Evolutionary conservation across 164 flowering plant species (phyloP).

Genomic region (Magnolia officinalis): DNA sequence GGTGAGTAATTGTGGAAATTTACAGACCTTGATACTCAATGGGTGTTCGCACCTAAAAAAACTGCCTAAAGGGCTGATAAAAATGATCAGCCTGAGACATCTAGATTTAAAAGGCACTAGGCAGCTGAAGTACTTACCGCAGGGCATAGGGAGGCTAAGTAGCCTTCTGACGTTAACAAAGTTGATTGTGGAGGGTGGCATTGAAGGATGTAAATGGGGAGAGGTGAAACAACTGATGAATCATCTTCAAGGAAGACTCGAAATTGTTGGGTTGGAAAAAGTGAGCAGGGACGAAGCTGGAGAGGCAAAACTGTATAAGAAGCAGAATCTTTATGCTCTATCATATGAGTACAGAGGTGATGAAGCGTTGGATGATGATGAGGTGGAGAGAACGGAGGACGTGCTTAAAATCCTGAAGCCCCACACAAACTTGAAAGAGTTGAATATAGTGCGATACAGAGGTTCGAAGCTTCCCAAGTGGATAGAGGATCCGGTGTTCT

Average conservation of each 20-base stretch:
- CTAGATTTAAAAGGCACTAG: not conserved
- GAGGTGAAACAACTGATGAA: constrained; percentile 7
- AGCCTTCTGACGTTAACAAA: not conserved
- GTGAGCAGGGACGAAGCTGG: not conserved
- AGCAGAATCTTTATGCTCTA: not conserved
- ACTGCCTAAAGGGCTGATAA: constrained; percentile 6
- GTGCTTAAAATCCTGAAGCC: not conserved
- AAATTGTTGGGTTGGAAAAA: not conserved
- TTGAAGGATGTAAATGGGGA: constrained; percentile 1
- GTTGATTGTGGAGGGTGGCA: constrained; percentile 2
- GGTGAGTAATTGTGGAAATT: not conserved
- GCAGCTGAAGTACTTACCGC: not conserved
- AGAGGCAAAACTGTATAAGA: not conserved
- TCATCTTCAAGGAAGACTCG: not conserved
- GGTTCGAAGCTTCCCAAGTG: not conserved
- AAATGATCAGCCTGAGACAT: constrained; percentile 9
- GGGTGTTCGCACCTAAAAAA: not conserved
- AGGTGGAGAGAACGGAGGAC: not conserved
- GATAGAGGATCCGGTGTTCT: not conserved
- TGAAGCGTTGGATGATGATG: not conserved
- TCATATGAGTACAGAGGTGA: not conserved
- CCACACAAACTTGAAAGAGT: not conserved
- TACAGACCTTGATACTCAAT: constrained; percentile 8
- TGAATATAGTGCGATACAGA: not conserved
- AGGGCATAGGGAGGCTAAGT: constrained; percentile 6